Percentiles rank a stretch among this genome's conserved stretches.
Evolutionary conservation across 2,329 filamentous ascomycete species (phyloP).

Genomic region (Epichloe baconii): DNA sequence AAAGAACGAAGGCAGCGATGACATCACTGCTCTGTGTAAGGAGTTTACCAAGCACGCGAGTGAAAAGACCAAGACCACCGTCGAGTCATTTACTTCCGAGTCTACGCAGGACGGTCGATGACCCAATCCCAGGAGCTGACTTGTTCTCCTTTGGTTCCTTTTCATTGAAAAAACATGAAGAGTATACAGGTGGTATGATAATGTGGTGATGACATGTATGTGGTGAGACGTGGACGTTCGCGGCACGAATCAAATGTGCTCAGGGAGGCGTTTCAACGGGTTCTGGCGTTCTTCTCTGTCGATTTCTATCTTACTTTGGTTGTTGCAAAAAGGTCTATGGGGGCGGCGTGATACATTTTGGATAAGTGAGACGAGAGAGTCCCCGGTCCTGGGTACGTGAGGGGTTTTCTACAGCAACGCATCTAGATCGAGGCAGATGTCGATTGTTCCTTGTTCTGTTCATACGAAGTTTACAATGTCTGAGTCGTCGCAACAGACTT

Average conservation of each 20-base stretch:
- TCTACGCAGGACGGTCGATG: slow-evolving; percentile 12
- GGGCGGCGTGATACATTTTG: background rate
- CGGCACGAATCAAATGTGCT: background rate
- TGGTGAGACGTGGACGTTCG: background rate
- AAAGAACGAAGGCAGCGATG: slow-evolving; percentile 56
- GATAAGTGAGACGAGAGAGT: background rate
- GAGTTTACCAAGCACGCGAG: slow-evolving; percentile 31
- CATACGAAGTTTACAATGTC: background rate
- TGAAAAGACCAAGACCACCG: slow-evolving; percentile 17
- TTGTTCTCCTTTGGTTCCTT: background rate
- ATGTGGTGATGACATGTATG: background rate
- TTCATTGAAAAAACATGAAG: background rate
- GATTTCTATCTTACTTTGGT: background rate
- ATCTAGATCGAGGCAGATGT: background rate
- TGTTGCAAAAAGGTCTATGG: background rate
- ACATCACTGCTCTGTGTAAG: slow-evolving; percentile 37
- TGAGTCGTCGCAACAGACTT: background rate
- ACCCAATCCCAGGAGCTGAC: background rate
- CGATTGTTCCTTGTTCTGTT: background rate
- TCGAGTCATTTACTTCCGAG: slow-evolving; percentile 12
- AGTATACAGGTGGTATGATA: background rate
- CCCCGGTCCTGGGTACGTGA: background rate
- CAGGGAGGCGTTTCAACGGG: background rate
- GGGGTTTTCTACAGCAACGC: background rate
- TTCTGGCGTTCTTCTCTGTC: background rate